Evolutionary conservation across 2,329 filamentous ascomycete genomes (phyloP).

Genomic region (Drechslerella stenobrocha): DNA sequence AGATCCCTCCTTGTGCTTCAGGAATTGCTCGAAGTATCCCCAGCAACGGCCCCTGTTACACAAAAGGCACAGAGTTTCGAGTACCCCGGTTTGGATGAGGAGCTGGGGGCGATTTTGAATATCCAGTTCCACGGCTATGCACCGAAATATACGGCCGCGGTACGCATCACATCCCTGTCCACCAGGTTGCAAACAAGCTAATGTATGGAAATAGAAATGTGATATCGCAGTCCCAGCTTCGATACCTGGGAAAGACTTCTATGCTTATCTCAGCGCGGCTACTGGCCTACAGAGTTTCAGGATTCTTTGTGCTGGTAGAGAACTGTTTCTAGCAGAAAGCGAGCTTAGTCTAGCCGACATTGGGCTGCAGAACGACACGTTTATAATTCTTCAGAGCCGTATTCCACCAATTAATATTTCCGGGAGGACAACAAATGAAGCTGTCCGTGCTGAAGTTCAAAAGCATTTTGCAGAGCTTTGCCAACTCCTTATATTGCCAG

Average conservation of each 20-base stretch:
- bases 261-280: conserved; percentile 20
- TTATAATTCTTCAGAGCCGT: conserved; percentile 45
- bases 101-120: conserved; percentile 19
- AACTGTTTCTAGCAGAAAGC: conserved; percentile 50
- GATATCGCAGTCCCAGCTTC: conserved; percentile 37
- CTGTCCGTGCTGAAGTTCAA: conserved; percentile 76
- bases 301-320: conserved; percentile 50
- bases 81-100: conserved; percentile 41
- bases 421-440: conserved; percentile 46
- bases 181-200: not conserved
- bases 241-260: conserved; percentile 31
- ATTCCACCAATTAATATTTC: conserved; percentile 24
- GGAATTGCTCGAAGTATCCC: conserved; percentile 27
- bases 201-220: conserved; percentile 31
- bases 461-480: conserved; percentile 83
- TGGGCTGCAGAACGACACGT: conserved; percentile 46
- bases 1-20: conserved; percentile 37
- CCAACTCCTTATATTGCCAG: conserved; percentile 73
- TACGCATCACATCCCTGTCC: conserved; percentile 4
- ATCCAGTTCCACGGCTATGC: conserved; percentile 43
- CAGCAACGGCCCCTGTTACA: conserved; percentile 21
- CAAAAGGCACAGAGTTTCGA: conserved; percentile 39
- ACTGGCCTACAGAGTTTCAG: conserved; percentile 49
- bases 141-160: conserved; percentile 31
- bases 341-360: conserved; percentile 50